A percentile compares a stretch with the other conserved stretches of the same genome.
Conservation (phyloP, 345 rosid species). For the Hibiscus tridactylites region DNA sequence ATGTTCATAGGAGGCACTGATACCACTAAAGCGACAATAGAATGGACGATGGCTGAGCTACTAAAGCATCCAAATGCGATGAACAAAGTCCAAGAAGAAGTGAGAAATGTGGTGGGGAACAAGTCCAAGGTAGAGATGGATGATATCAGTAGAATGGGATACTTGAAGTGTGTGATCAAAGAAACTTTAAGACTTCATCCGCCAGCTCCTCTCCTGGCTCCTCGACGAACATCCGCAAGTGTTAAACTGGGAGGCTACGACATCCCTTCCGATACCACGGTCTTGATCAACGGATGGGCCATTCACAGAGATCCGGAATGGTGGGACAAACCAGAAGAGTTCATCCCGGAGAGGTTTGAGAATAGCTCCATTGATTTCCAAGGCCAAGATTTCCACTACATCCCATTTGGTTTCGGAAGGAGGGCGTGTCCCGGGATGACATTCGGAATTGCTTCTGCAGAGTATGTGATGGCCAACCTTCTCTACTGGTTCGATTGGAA, state of each 20-base stretch:
- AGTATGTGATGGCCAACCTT: constrained; percentile 10
- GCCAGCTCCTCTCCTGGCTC: not conserved
- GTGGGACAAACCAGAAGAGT: not conserved
- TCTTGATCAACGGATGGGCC: not conserved
- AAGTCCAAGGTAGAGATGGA: too few species aligned
- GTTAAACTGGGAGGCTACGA: not conserved
- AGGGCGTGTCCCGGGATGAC: not conserved
- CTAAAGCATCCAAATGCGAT: too few species aligned
- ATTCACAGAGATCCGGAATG: not conserved
- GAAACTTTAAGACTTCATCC: not conserved
- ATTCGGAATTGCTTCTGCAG: not conserved
- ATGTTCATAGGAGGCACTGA: too few species aligned
- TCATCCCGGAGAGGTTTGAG: not conserved
- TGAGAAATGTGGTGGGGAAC: too few species aligned
- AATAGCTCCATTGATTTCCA: not conserved
- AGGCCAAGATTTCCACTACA: not conserved
- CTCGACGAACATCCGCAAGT: not conserved
- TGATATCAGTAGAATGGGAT: too few species aligned
- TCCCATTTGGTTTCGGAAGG: not conserved
- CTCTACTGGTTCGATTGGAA: constrained; percentile 21
- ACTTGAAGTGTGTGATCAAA: too few species aligned
- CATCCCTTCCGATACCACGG: not conserved
- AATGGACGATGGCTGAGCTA: too few species aligned
- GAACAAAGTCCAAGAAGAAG: too few species aligned
- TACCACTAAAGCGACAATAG: too few species aligned